Conservation (phyloP, 768 basidiomycete genomes). For the Rickenella mellea region DNA sequence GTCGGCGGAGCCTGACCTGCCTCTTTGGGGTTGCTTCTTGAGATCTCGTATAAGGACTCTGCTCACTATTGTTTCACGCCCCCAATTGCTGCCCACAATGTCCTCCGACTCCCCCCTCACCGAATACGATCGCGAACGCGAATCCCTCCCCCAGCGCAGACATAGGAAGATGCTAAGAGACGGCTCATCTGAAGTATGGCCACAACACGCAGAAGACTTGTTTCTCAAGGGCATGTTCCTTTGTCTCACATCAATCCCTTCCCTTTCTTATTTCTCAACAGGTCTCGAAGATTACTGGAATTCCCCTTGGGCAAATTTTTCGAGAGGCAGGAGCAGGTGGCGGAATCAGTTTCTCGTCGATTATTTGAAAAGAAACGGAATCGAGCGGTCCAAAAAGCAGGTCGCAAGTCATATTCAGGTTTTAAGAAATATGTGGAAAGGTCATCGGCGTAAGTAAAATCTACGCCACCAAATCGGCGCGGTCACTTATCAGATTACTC, state of each 20-base stretch:
- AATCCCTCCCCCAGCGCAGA: slow-evolving; percentile 51
- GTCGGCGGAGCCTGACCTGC: no score
- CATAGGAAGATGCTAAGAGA: slow-evolving; percentile 82
- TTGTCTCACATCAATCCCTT: slow-evolving; percentile 3
- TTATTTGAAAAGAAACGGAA: slow-evolving; percentile 58
- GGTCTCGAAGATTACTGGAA: slow-evolving; percentile 74
- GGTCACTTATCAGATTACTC: slow-evolving; percentile 7
- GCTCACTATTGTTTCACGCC: no score
- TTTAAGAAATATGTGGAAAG: slow-evolving; percentile 82
- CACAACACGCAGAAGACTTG: slow-evolving; percentile 63
- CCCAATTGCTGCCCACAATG: slow-evolving; percentile 16
- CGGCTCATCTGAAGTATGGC: slow-evolving; percentile 74
- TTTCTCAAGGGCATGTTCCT: slow-evolving; percentile 57
- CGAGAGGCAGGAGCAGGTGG: slow-evolving; percentile 71
- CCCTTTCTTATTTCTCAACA: slow-evolving; percentile 16
- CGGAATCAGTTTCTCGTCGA: slow-evolving; percentile 83
- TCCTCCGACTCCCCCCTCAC: slow-evolving; percentile 21
- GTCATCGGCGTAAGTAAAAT: slow-evolving; percentile 50
- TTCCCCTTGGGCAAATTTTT: slow-evolving; percentile 73
- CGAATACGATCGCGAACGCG: slow-evolving; percentile 17
- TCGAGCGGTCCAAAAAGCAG: slow-evolving; percentile 76
- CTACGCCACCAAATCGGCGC: neutral
- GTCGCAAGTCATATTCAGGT: slow-evolving; percentile 88
- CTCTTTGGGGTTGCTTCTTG: no score
- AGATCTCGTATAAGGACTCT: no score